Evolutionary conservation across 2,329 filamentous ascomycete genomes (phyloP), one percentile per base, ranked within the genome.

Genomic region (Diaporthe caulivora): DNA sequence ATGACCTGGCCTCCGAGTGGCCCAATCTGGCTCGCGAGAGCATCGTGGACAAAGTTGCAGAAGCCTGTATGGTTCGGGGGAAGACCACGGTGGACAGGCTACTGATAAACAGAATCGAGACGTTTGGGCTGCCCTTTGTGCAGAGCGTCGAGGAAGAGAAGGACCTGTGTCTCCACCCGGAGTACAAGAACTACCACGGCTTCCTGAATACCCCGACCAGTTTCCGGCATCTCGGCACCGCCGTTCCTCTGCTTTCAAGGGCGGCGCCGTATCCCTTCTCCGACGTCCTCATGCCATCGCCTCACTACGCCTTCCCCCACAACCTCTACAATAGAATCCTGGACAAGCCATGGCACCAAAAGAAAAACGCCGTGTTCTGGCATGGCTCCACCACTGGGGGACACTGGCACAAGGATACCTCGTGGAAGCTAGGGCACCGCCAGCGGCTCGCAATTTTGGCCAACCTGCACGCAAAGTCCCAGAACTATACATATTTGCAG

Each of bases 91-190:
- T 13, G 9, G 34, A 51, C 54, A 60, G 57, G 54, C 26, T 60
- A 8, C n/a, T 60, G 2, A n/a, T n/a, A 6, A 26, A 34, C 26
- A 44, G 40, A 34, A 64, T 75, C 11, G 68, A 80, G 0, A 78
- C 77, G 0, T 82, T 76, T 26, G 79, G 78, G 0, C 62, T 86
- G 0, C 82, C 83, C 0, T 87, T 87, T 53, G 79, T 87, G 8
- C 77, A 77, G 3, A 77, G 84, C 44, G 71, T 73, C 0, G 37
- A 74, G 0, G 65, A 76, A 0, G 73, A 78, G 1, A 81, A 78
- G 62, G 81, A 88, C 58, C 72, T 89, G 1, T 89, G 87, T 53
- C 76, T 76, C 0, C 84, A 89, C 57, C 81, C 84, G 0, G 83
- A 87, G 31, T 87, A 87, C 74, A 76, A 76, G 6, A 51, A 76